Conservation (phyloP, 345 rosid genomes). For the Xanthoceras sorbifolium region DNA sequence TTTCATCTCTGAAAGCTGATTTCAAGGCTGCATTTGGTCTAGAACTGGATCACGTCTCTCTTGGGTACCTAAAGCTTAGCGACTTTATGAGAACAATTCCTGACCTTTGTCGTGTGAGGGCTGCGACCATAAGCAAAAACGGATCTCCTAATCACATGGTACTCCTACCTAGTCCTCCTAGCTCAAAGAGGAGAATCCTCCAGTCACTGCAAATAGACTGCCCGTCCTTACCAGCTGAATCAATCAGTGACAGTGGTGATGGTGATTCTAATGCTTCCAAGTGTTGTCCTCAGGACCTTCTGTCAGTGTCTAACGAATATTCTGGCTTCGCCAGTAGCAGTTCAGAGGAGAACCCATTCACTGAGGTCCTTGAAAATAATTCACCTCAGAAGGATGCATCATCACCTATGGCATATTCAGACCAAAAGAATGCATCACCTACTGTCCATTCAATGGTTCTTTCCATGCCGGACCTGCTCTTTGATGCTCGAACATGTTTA, state of each 20-base stretch:
- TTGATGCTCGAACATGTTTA: constrained; percentile 20
- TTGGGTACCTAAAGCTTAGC: constrained; percentile 75
- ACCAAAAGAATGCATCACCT: constrained; percentile 7
- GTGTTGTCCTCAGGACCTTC: constrained; percentile 25
- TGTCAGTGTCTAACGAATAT: constrained; percentile 20
- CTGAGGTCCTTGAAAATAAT: constrained; percentile 9
- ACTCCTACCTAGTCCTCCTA: constrained; percentile 46
- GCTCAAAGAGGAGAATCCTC: constrained; percentile 25
- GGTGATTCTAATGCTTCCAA: constrained; percentile 19
- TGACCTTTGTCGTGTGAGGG: constrained; percentile 49
- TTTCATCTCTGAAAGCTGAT: constrained; percentile 82
- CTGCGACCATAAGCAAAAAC: constrained; percentile 33
- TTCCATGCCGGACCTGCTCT: constrained; percentile 30
- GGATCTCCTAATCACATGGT: constrained; percentile 70
- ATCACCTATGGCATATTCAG: constrained; percentile 1
- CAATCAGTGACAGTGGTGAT: constrained; percentile 13
- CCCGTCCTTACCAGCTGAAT: constrained; percentile 18
- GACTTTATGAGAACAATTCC: constrained; percentile 67
- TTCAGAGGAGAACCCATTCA: background rate
- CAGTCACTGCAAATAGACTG: constrained; percentile 19
- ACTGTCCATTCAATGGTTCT: constrained; percentile 9
- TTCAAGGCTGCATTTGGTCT: constrained; percentile 59
- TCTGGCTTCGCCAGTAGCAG: constrained; percentile 20
- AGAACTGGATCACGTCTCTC: constrained; percentile 71
- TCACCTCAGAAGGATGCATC: constrained; percentile 12